phyloP scores from a whole-genome alignment of 2,329 filamentous ascomycete species.

The Dothistroma pini region DNA sequence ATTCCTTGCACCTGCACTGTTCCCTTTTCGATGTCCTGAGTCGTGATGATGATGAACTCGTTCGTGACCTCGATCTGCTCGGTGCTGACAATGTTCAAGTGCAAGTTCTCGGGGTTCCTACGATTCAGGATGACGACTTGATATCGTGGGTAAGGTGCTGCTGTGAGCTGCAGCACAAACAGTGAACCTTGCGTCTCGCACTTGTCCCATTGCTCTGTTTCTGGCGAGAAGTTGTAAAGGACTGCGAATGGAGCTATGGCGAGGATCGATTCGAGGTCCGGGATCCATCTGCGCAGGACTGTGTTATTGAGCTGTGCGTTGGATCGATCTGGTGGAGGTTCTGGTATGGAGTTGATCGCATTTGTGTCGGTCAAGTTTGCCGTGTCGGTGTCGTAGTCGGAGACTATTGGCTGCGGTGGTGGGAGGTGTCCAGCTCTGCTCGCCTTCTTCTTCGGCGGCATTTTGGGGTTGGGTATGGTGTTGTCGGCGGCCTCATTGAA shows the following conservation, averaged over 20 bases:
- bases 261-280: slow-evolving; percentile 67
- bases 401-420: slow-evolving; percentile 30
- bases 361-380: slow-evolving; percentile 34
- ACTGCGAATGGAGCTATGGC: slow-evolving; percentile 82
- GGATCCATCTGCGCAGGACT: slow-evolving; percentile 77
- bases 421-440: slow-evolving; percentile 14
- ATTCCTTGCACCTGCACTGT: slow-evolving; percentile 53
- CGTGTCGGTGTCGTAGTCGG: slow-evolving; percentile 53
- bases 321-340: slow-evolving; percentile 54
- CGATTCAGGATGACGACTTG: slow-evolving; percentile 47
- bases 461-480: slow-evolving; percentile 3
- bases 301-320: slow-evolving; percentile 84
- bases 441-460: slow-evolving; percentile 15
- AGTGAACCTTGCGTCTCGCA: slow-evolving; percentile 79
- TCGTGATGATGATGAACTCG: slow-evolving; percentile 58
- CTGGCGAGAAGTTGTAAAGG: slow-evolving; percentile 72
- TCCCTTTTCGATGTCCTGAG: slow-evolving; percentile 35
- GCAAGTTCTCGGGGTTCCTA: slow-evolving; percentile 48
- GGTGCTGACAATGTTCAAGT: slow-evolving; percentile 40
- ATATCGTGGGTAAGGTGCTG: slow-evolving; percentile 41
- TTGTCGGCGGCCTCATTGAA: slow-evolving; percentile 6
- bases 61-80: slow-evolving; percentile 49
- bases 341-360: slow-evolving; percentile 29
- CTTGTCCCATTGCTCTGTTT: slow-evolving; percentile 74
- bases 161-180: slow-evolving; percentile 69